Evolutionary conservation across 768 basidiomycete genomes (phyloP).

Genomic region (Cubamyces sp.): DNA sequence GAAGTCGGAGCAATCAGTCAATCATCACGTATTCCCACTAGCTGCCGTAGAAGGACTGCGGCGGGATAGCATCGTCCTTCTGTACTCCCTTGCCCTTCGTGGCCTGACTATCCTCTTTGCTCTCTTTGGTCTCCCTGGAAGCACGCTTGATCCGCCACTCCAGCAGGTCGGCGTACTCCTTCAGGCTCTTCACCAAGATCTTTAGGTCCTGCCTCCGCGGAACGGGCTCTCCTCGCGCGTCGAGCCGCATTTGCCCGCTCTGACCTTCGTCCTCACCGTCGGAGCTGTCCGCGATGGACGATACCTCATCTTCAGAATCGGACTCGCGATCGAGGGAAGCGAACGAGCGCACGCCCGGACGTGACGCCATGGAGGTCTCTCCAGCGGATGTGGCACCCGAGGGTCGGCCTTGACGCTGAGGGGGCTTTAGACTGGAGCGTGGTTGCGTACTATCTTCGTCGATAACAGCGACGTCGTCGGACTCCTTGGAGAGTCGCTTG

Average conservation of each 20-base stretch:
- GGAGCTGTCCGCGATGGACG: neutral
- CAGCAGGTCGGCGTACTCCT: slow-evolving; percentile 63
- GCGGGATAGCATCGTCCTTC: slow-evolving; percentile 11
- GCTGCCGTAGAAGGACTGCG: slow-evolving; percentile 25
- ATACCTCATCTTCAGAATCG: slow-evolving; percentile 13
- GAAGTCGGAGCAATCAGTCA: neutral
- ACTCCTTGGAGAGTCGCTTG: slow-evolving; percentile 1
- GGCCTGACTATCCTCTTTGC: slow-evolving; percentile 9
- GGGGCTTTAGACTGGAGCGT: neutral
- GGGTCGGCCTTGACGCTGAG: slow-evolving; percentile 8
- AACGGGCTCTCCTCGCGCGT: slow-evolving; percentile 18
- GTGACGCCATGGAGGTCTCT: neutral
- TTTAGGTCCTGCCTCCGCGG: slow-evolving; percentile 42
- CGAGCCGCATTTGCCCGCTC: slow-evolving; percentile 10
- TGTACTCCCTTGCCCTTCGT: slow-evolving; percentile 11
- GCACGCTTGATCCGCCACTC: slow-evolving; percentile 54
- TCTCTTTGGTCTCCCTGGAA: slow-evolving; percentile 33
- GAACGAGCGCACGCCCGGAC: slow-evolving; percentile 5
- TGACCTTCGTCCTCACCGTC: slow-evolving; percentile 28
- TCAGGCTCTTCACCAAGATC: slow-evolving; percentile 55
- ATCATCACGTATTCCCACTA: neutral
- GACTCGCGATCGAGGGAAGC: slow-evolving; percentile 12
- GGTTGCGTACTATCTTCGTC: neutral
- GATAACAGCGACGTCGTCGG: neutral
- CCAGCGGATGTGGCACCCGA: slow-evolving; percentile 12